Evolutionary conservation across 805 yeast genomes (phyloP), one percentile per base, ranked within the genome.

Genomic region (Danielia oregonensis): DNA sequence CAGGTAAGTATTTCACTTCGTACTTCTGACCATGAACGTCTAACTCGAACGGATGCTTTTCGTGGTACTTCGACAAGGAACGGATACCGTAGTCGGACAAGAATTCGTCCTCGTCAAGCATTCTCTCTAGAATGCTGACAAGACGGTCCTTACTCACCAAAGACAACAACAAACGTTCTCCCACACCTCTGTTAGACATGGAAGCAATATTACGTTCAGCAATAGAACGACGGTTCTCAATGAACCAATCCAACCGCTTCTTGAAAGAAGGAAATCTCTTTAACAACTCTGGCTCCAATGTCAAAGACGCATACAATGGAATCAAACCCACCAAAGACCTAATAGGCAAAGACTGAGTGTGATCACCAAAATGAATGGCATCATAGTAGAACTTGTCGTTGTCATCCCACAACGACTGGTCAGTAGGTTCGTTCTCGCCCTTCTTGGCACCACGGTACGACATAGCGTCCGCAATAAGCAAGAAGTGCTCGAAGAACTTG

Each of bases 391-490:
- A 88, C 50, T 86, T 76, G 55, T 87, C 96, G 15, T 76, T 76
- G 35, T 87, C 96, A 57, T 86, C 87, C 97, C 97, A 88, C 44
- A 88, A 68, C 1, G 89, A 81, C 45, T 74, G 77, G 26, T 72
- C 76, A 11, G 76, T 67, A 6, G 56, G 46, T 25, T 63, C 70
- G 15, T 60, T 62, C 22, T 61, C 65, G 8, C 68, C 67, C 32
- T 54, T 52, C 17, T 49, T 56, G 15, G 72, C 71, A 24, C 65
- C 67, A 29, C 71, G 65, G 57, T 75, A 85, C 10, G 94, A 79
- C 95, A 88, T 84, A 8, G 96, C 95, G 60, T 88, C 97, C 17
- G 96, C 87, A 66, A 88, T 88, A 53, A 87, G 70, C 39, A 89
- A 62, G 61, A 87, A 88, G 59, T 88, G 97, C 65, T 89, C 96